Evolutionary conservation across 1,139 yeast species (phyloP), one percentile per base, ranked within the genome.

Genomic region (Protomyces arabidopsidicola): DNA sequence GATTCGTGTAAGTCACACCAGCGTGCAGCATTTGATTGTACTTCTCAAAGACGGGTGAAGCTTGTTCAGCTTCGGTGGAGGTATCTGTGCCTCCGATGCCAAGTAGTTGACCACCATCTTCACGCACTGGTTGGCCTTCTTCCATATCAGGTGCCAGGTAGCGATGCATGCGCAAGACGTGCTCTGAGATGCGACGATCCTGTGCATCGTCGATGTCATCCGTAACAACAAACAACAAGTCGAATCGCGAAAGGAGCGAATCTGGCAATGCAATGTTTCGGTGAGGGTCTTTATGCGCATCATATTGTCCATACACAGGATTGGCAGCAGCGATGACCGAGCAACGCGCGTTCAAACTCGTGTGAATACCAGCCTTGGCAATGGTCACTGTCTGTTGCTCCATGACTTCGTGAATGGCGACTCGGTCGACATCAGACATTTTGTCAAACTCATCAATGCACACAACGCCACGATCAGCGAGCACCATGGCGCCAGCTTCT

Each of bases 401-500:
- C 98, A 93, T 95, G 60, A 93, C 98, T 82, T 93, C 99, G 77
- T 93, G 99, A 72, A 93, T 93, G 1, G 98, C 98, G 62, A 93
- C 98, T 75, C 98, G 83, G 77, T 93, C 99, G 36, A 86, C 83
- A 74, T 95, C 98, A 67, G 90, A 86, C 99, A 93, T 93, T 75
- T 93, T 93, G 78, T 93, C 98, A 73, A 93, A 93, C 79, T 93
- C 98, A 80, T 93, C 98, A 73, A 93, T 95, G 82, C 98, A 93
- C 53, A 93, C 98, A 67, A 95, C 82, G 69, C 99, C 99, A 70
- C 98, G 81, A 76, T 93, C 98, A 10, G 98, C 99, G 68, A 95
- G 79, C 55, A 93, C 98, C 98, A 93, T 93, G 2, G 99, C 99
- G 80, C 99, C 99, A 0, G 98, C 99, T 76, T 95, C 98, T 69